Conservation (phyloP, 2,329 filamentous ascomycete species). For the Neopestalotiopsis rosae region DNA sequence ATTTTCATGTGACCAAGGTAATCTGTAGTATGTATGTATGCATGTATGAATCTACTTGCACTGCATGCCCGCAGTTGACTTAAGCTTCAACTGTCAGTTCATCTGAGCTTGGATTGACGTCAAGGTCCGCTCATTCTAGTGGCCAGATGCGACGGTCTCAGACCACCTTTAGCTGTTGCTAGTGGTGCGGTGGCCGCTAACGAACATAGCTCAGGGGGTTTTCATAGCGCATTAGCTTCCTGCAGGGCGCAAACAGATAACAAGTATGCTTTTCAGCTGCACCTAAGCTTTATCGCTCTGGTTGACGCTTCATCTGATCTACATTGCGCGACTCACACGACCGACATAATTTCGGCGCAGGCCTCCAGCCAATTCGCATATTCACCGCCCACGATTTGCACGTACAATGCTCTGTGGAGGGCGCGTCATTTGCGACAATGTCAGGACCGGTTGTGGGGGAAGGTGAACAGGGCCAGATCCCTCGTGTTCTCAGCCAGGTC, state of each 20-base stretch:
- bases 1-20: too few species aligned
- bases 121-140: not conserved
- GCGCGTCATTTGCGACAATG: conserved; percentile 11
- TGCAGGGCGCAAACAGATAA: not conserved
- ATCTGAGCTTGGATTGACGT: not conserved
- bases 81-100: not conserved
- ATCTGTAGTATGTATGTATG: too few species aligned
- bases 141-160: not conserved
- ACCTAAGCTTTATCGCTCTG: not conserved
- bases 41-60: too few species aligned
- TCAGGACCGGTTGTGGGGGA: conserved; percentile 9
- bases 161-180: not conserved
- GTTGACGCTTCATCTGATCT: not conserved
- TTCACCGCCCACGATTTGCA: not conserved
- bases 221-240: not conserved
- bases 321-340: not conserved
- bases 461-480: conserved; percentile 1
- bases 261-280: not conserved
- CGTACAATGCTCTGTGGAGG: not conserved
- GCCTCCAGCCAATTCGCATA: not conserved
- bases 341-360: not conserved
- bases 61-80: not conserved
- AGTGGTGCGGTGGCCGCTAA: not conserved
- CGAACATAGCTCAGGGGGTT: not conserved
- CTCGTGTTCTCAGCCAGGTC: not conserved